Base-by-base conservation (phyloP, 495 filamentous ascomycete species). In the Neurospora sp. region DNA sequence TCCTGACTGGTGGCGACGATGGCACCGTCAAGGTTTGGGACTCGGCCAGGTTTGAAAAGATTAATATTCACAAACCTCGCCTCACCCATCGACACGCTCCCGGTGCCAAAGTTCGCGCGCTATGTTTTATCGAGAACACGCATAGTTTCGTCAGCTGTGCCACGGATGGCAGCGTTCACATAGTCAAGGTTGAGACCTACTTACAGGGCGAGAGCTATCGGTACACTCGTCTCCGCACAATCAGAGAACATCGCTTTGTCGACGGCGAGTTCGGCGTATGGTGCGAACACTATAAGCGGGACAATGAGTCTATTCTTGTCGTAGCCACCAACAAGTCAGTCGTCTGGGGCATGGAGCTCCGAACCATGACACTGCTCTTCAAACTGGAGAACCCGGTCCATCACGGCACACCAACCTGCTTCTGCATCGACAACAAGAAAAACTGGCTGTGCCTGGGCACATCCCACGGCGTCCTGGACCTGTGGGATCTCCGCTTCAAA, bases 401-500 rank as follows among this genome's bases (percentile, higher is more conserved):
- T 77, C 96, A 98, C 80, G 96, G 96, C 39, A 94, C 92, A 3
- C 94, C 93, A 8, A 98, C 93, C 3, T 96, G 93, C 73, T 98
- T 99, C 82, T 95, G 92, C 81, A 84, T 95, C 40, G 93, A 97
- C 76, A 84, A 89, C 37, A 92, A 89, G 77, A 91, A 91, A 69
- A 92, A 92, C 75, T 99, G 96, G 96, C 84, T 99, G 5, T 84
- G 97, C 8, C 81, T 98, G 5, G 96, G 94, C 40, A 98, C 96
- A 1, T 93, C 94, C 8, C 94, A 98, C 76, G 96, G 96, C 4
- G 90, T 98, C 68, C 83, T 99, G 9, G 92, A 97, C 76, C 85
- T 99, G 20, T 99, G 96, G 96, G 96, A 99, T 79, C 88, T 99
- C 18, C 91, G 96, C 18, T 99, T 98, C 83, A 91, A 88, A 70